phyloP scores from a whole-genome alignment of 2,329 filamentous ascomycete genomes.

The Sclerotinia borealis region DNA sequence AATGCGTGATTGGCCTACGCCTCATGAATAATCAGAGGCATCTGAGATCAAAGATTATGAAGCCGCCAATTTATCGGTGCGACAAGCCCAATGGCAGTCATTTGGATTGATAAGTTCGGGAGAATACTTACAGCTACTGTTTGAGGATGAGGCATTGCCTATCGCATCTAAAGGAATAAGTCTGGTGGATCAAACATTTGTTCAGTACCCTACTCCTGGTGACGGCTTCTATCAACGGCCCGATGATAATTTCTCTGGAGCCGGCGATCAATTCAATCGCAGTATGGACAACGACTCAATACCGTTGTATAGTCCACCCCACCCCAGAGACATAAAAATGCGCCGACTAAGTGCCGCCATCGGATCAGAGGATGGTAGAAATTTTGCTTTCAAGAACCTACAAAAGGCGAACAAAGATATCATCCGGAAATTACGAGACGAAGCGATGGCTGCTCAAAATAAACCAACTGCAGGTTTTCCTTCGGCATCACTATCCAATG shows the following conservation, averaged over 20 bases:
- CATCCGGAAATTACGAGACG: constrained; percentile 88
- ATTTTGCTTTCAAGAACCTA: constrained; percentile 95
- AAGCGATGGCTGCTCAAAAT: constrained; percentile 67
- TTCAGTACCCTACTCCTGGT: too few relatives aligned
- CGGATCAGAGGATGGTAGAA: constrained; percentile 85
- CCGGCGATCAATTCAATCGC: too few relatives aligned
- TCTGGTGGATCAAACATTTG: too few relatives aligned
- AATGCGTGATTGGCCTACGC: neutral
- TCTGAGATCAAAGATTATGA: neutral
- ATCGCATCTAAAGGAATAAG: neutral
- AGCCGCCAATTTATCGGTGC: neutral
- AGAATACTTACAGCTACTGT: neutral
- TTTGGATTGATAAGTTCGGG: too few relatives aligned
- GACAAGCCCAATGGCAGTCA: neutral
- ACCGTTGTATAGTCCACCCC: constrained; percentile 53
- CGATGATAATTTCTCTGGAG: too few relatives aligned
- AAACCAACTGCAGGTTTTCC: constrained; percentile 35
- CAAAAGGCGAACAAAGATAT: constrained; percentile 99
- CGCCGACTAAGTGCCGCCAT: constrained; percentile 86
- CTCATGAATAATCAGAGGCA: too few relatives aligned
- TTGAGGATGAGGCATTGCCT: neutral
- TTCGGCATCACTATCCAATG: neutral
- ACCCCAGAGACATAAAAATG: constrained; percentile 83
- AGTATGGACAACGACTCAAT: too few relatives aligned
- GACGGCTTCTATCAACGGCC: too few relatives aligned